A percentile compares a stretch with the other conserved stretches of the same genome.
Conservation (phyloP, 306 rosid species). For the Rosa rugosa region DNA sequence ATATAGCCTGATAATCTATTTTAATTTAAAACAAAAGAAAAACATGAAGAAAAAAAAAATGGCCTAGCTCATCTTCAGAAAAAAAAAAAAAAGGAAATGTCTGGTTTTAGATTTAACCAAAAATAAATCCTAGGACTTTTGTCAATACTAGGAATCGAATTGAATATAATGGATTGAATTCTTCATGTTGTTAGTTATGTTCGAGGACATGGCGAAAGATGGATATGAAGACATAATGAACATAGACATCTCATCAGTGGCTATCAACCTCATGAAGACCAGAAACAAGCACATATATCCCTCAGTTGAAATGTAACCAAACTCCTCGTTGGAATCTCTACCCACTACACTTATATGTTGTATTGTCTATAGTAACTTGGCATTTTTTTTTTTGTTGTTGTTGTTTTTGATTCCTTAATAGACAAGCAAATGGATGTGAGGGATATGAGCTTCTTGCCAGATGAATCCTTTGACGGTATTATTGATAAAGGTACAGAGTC, state of each 20-base stretch:
- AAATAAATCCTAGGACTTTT: no score
- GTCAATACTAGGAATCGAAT: background rate
- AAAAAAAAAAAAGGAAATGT: no score
- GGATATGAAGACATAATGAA: constrained; percentile 79
- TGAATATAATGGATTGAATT: no score
- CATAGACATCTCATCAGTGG: constrained; percentile 84
- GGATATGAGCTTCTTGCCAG: constrained; percentile 85
- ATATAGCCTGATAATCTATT: no score
- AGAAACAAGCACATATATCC: constrained; percentile 65
- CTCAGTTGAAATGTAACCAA: constrained; percentile 80
- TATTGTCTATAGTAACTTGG: constrained; percentile 4
- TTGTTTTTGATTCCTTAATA: constrained; percentile 9
- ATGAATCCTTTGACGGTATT: constrained; percentile 69
- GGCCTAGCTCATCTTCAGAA: no score
- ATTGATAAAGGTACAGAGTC: constrained; percentile 72
- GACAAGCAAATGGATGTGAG: constrained; percentile 93
- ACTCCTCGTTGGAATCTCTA: constrained; percentile 23
- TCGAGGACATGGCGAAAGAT: constrained; percentile 93
- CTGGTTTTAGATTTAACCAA: no score
- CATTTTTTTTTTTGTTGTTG: constrained; percentile 26
- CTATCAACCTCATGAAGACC: constrained; percentile 77
- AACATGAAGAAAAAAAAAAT: no score
- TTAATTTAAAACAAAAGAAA: no score
- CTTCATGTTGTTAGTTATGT: constrained; percentile 55
- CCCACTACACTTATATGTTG: background rate